Evolutionary conservation across 1,284 basidiomycete genomes (phyloP).

Genomic region (Boletus mariae): DNA sequence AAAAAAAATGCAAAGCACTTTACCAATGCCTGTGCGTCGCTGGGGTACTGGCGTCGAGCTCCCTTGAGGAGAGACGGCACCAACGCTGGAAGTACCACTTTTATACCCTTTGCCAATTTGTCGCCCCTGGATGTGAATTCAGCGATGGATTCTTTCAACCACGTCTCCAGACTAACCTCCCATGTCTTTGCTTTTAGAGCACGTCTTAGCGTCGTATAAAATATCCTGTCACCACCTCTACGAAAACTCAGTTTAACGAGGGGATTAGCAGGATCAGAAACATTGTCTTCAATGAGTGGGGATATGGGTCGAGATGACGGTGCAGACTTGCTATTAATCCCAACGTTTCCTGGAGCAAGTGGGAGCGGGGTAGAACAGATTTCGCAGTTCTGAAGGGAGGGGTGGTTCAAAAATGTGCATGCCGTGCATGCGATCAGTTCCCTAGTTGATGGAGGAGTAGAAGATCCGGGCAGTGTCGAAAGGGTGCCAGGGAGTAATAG

Average conservation of each 20-base stretch:
- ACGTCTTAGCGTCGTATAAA: slow-evolving; percentile 79
- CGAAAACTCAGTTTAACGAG: slow-evolving; percentile 82
- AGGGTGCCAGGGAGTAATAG: slow-evolving; percentile 26
- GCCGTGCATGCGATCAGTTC: slow-evolving; percentile 64
- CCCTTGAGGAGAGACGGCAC: slow-evolving; percentile 17
- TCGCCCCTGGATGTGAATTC: slow-evolving; percentile 18
- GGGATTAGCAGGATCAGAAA: slow-evolving; percentile 35
- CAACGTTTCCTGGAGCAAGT: slow-evolving; percentile 24
- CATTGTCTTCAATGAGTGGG: slow-evolving; percentile 40
- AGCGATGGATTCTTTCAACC: slow-evolving; percentile 2
- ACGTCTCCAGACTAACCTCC: slow-evolving; percentile 51
- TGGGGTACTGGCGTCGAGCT: slow-evolving; percentile 12
- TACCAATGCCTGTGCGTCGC: slow-evolving; percentile 31
- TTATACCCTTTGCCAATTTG: slow-evolving; percentile 26
- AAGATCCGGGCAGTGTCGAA: slow-evolving; percentile 16
- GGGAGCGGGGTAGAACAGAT: slow-evolving; percentile 78
- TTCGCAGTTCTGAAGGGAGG: slow-evolving; percentile 75
- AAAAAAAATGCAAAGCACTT: background rate
- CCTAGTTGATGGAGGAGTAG: slow-evolving; percentile 16
- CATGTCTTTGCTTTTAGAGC: slow-evolving; percentile 79
- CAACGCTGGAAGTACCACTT: slow-evolving; percentile 25
- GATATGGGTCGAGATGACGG: slow-evolving; percentile 57
- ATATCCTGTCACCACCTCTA: slow-evolving; percentile 83
- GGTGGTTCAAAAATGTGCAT: slow-evolving; percentile 92
- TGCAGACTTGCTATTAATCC: slow-evolving; percentile 48